Conservation (phyloP, 2,329 filamentous ascomycete genomes). For the Fusarium sp. region DNA sequence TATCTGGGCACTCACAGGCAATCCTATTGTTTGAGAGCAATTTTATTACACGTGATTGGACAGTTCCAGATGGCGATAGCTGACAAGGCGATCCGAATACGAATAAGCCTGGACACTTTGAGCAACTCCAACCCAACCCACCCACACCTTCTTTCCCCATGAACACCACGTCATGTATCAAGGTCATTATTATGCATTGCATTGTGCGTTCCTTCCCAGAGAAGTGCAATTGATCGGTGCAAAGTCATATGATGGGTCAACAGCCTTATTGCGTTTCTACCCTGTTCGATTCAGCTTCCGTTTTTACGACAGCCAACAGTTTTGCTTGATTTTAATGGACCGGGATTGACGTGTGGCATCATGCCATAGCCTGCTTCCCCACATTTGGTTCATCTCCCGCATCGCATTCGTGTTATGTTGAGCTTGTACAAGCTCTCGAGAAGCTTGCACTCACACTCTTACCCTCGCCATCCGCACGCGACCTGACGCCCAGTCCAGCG, state of each 20-base stretch:
- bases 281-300: background rate
- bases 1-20: background rate
- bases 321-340: conserved; percentile 19
- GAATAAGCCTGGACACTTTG: conserved; percentile 26
- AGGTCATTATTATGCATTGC: conserved; percentile 13
- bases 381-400: conserved; percentile 33
- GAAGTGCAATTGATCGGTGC: conserved; percentile 5
- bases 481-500: conserved; percentile 13
- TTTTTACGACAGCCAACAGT: background rate
- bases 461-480: conserved; percentile 23
- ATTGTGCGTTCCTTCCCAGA: background rate
- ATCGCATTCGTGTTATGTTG: conserved; percentile 42
- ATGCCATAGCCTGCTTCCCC: conserved; percentile 39
- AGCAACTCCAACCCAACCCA: background rate
- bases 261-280: conserved; percentile 7
- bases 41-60: conserved; percentile 11
- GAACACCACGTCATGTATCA: conserved; percentile 29
- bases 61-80: background rate
- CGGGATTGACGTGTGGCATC: conserved; percentile 40
- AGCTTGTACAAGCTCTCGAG: conserved; percentile 31
- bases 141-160: conserved; percentile 16
- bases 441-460: conserved; percentile 19
- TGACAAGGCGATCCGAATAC: conserved; percentile 36
- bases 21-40: background rate
- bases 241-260: background rate